Evolutionary conservation across 352 stramenopile genomes (phyloP).

Genomic region (Phytophthora fragariae): DNA sequence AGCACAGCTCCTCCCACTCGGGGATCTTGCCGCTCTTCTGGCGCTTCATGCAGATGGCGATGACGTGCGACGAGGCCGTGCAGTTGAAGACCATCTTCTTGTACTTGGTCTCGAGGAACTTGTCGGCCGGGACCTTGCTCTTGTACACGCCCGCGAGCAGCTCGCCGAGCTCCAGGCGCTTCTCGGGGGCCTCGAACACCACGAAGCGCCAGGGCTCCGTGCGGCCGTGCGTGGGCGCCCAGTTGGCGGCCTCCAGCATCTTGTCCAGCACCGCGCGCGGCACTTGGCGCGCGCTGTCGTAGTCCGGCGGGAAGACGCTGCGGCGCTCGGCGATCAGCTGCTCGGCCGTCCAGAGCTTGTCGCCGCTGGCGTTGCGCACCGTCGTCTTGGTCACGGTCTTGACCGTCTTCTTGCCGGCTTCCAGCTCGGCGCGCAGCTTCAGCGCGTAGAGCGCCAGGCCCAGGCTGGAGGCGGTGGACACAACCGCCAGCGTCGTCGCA

Average conservation of each 20-base stretch:
- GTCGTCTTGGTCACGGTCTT: conserved; percentile 37
- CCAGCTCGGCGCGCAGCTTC: conserved; percentile 43
- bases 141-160: conserved; percentile 79
- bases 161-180: conserved; percentile 63
- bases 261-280: conserved; percentile 68
- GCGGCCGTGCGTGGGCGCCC: conserved; percentile 81
- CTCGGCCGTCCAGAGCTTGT: conserved; percentile 70
- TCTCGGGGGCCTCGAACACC: conserved; percentile 67
- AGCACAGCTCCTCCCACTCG: conserved; percentile 83
- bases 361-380: conserved; percentile 26
- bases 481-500: conserved; percentile 34
- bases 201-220: conserved; percentile 89
- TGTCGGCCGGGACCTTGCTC: conserved; percentile 61
- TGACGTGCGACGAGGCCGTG: conserved; percentile 72
- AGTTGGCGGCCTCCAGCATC: conserved; percentile 84
- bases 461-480: conserved; percentile 45
- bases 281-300: conserved; percentile 63
- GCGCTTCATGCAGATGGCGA: conserved; percentile 90
- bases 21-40: conserved; percentile 83
- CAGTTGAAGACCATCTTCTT: conserved; percentile 84
- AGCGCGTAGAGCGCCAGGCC: conserved; percentile 48
- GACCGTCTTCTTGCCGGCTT: conserved; percentile 28
- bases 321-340: conserved; percentile 82
- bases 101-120: conserved; percentile 84
- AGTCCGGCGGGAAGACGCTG: conserved; percentile 79